Evolutionary conservation across 805 yeast genomes (phyloP).

Genomic region (Candida sanyiensis): DNA sequence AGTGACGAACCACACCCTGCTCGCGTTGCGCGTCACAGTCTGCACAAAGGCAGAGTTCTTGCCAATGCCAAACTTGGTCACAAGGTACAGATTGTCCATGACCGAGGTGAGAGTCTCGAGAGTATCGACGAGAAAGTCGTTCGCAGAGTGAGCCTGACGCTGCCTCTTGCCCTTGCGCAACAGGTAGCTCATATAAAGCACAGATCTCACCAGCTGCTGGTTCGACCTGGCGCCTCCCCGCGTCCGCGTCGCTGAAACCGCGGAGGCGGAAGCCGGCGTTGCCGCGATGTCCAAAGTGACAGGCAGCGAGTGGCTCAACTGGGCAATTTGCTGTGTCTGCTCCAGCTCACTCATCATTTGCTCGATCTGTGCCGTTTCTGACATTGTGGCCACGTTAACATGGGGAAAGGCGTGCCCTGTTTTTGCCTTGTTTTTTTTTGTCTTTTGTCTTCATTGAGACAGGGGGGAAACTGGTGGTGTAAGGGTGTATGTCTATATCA

Average conservation of each 20-base stretch:
- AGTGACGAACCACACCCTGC: slow-evolving; percentile 19
- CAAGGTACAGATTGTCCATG: slow-evolving; percentile 16
- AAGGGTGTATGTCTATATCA: background rate
- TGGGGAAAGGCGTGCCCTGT: too few species aligned
- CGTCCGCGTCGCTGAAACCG: background rate
- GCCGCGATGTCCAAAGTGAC: slow-evolving; percentile 6
- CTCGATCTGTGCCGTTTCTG: slow-evolving; percentile 12
- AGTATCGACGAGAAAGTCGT: slow-evolving; percentile 12
- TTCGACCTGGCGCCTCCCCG: slow-evolving; percentile 3
- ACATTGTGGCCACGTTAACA: background rate
- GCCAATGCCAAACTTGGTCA: slow-evolving; percentile 16
- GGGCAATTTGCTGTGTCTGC: background rate
- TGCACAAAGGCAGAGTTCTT: slow-evolving; percentile 10
- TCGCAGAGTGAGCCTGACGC: background rate
- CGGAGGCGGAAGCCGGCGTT: background rate
- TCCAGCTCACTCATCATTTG: slow-evolving; percentile 8
- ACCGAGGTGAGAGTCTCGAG: slow-evolving; percentile 16
- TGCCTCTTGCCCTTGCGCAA: slow-evolving; percentile 8
- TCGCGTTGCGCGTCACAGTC: slow-evolving; percentile 7
- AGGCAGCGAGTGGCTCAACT: slow-evolving; percentile 1
- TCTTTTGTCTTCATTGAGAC: too few species aligned
- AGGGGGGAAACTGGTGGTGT: background rate
- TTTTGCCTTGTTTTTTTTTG: too few species aligned
- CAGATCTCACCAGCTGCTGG: slow-evolving; percentile 12
- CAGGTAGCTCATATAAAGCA: slow-evolving; percentile 14